Percentiles rank a stretch among this genome's conserved stretches.
These are phyloP conservation scores for Agastache rugosa DNA, from an alignment of 257 asterid genomes.

Conservation along the genomic window DNA sequence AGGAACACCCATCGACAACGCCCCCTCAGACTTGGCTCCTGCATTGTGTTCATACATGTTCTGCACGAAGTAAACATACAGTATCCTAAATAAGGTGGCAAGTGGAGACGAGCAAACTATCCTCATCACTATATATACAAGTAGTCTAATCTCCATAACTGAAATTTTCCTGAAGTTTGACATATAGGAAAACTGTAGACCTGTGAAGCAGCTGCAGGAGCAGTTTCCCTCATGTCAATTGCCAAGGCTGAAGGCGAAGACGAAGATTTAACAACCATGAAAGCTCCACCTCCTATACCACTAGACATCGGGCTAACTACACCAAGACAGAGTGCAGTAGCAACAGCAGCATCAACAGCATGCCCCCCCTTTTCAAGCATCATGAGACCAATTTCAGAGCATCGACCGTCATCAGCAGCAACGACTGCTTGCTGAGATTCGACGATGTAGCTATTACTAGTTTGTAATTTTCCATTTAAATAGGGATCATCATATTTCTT, in stretches of 20 bases:
- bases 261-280: conserved; percentile 78
- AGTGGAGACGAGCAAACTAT: conserved; percentile 9
- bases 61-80: conserved; percentile 48
- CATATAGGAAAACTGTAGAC: conserved; percentile 39
- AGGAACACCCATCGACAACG: conserved; percentile 82
- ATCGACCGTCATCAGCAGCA: conserved; percentile 85
- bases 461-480: conserved; percentile 21
- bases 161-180: neutral
- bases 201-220: conserved; percentile 82
- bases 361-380: conserved; percentile 79
- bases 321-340: conserved; percentile 81
- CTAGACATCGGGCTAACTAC: conserved; percentile 76
- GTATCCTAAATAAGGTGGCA: conserved; percentile 7
- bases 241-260: conserved; percentile 54
- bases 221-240: conserved; percentile 91
- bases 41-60: conserved; percentile 71
- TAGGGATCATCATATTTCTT: conserved; percentile 29
- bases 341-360: conserved; percentile 92
- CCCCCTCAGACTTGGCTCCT: conserved; percentile 60
- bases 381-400: conserved; percentile 74
- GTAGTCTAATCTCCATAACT: conserved; percentile 13
- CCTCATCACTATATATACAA: neutral
- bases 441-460: conserved; percentile 43
- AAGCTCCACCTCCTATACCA: conserved; percentile 91
- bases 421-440: conserved; percentile 73